Evolutionary conservation across 2,329 filamentous ascomycete genomes (phyloP), one percentile per base, ranked within the genome.

Genomic region (Nigrospora oryzae): DNA sequence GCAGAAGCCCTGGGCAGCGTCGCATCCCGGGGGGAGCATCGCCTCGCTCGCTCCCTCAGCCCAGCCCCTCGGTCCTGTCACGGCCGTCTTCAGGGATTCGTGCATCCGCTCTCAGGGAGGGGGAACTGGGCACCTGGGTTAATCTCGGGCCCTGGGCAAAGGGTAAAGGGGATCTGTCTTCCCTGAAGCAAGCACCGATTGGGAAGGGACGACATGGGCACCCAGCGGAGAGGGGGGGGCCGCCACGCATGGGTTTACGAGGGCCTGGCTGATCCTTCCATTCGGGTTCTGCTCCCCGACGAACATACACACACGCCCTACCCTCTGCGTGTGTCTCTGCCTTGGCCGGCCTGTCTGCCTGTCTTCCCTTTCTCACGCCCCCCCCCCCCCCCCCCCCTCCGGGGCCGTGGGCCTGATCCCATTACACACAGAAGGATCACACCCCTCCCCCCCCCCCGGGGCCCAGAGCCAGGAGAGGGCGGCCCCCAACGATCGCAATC

Each of bases 261-360:
- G 34, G n/a, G 40, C 19, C 15, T 36, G 40, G 38, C n/a, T 14
- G 40, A 35, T 13, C 40, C 40, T 36, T 42, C 15, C 16, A 10
- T 35, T 42, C 40, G 40, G 40, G 40, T 42, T 33, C 33, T 42
- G 33, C 33, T 42, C 33, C 33, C 40, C 40, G 40, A 28, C 23
- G 23, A 28, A 28, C 23, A 28, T 10, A 7, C 23, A 28, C 23
- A 10, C 23, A 28, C 23, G 23, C 23, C 23, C 23, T 28, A 28
- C 23, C 23, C 23, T 10, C 23, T 10, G n/a, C n/a, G n/a, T n/a
- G n/a, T n/a, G n/a, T 28, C 7, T 28, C 23, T 28, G 23, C 23
- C 23, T 28, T 10, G 23, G 23, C 23, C 23, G 23, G 23, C 23
- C 23, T 28, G 23, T 28, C 23, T 7, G 23, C 23, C 23, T 10